Percentiles rank a stretch among this genome's conserved stretches.
phyloP scores from a whole-genome alignment of 257 asterid genomes.

The Knoxia roxburghii region DNA sequence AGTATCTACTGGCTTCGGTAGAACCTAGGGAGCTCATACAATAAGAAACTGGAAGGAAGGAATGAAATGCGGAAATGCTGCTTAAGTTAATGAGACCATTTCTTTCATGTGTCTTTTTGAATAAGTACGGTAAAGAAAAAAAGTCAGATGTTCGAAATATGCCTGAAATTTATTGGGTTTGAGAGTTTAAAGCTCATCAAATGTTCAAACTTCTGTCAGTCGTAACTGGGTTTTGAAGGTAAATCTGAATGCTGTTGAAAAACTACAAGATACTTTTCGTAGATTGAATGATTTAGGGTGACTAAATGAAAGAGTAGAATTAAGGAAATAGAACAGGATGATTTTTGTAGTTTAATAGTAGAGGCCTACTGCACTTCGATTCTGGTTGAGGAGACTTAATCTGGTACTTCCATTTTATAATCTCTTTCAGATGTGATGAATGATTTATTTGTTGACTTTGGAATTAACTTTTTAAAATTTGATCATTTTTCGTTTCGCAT shows the following conservation, averaged over 20 bases:
- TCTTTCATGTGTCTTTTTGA: background rate
- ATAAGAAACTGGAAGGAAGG: background rate
- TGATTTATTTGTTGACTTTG: background rate
- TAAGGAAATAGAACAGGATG: too few species aligned
- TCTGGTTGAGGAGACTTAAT: too few species aligned
- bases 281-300: background rate
- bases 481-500: background rate
- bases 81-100: too few species aligned
- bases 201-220: background rate
- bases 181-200: background rate
- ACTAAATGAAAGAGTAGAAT: too few species aligned
- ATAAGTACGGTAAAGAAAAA: background rate
- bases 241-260: background rate
- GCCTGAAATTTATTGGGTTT: background rate
- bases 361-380: too few species aligned
- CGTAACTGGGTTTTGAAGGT: too few species aligned
- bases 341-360: too few species aligned
- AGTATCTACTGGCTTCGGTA: too few species aligned
- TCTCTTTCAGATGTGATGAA: background rate
- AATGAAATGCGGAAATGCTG: background rate
- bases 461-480: background rate
- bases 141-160: background rate
- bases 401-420: too few species aligned
- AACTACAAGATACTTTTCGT: background rate
- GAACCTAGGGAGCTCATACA: too few species aligned